Base-by-base conservation (phyloP, 2,329 filamentous ascomycete species). In the Trichoderma polysporum region DNA sequence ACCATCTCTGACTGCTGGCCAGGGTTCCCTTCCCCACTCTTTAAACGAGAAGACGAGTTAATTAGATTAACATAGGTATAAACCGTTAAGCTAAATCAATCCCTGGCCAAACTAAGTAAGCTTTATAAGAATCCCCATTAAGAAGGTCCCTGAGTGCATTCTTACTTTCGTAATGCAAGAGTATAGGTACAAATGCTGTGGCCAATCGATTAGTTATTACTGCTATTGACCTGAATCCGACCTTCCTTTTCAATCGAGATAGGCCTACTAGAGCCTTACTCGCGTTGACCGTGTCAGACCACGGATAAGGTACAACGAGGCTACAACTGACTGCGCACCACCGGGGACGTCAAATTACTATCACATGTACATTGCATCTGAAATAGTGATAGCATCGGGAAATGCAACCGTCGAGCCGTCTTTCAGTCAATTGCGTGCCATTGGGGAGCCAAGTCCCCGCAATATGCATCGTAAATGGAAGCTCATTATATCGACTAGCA, bases 171-270 rank as follows among this genome's bases (percentile, higher is more conserved):
- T 17, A 25, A 39, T 10, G 10, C 9, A 29, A 10, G 35, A 22
- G 8, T n/a, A 15, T 12, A 25, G 3, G 9, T 50, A 27, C 31
- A 45, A 9, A 61, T 33, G 45, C 35, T 41, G n/a, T 41, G 49
- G 45, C 17, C 25, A 17, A 45, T 41, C 29, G 39, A 54, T 31
- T 15, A 19, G 8, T 13, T 54, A 3, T 2, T 1, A 35, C 35
- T 10, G 39, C 17, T 41, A 13, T 41, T n/a, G 17, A n/a, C n/a
- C 13, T n/a, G 12, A 35, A 17, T 35, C n/a, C 27, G 50, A 64
- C 61, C 61, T 64, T 64, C 61, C 50, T 56, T 35, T 56, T 56
- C 29, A 31, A 56, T 54, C 29, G 6, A 25, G 15, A 56, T 41
- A 25, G 27, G 19, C 61, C 45, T 17, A 25, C 19, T 17, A 12